Base-by-base conservation (phyloP, 768 basidiomycete species). In the Xerocomellus chrysenteron region DNA sequence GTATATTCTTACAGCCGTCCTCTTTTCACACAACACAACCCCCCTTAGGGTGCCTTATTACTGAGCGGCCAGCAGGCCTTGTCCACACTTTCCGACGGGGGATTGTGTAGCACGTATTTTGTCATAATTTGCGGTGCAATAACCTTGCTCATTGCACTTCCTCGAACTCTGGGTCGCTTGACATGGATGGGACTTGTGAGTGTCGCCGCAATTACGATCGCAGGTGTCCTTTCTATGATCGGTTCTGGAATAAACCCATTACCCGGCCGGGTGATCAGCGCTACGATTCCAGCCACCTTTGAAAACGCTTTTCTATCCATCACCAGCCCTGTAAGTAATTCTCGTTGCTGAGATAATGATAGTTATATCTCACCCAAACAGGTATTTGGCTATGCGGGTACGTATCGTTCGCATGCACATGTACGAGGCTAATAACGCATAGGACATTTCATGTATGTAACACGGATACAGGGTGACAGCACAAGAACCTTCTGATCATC, bases 41-140 rank as follows among this genome's bases (percentile, higher is more conserved):
- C 7, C 28, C 16, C 24, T 26, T 14, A 54, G 51, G 54, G 54
- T 41, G 16, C 54, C 21, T 12, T 26, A 19, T 21, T 83, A 12
- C 66, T 82, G 2, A 80, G 80, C 9, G 82, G 82, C 6, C 81
- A 83, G 59, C 79, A 78, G 63, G 81, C 82, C 14, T 65, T 83
- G 42, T 74, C 79, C 1, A 70, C 70, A 2, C 71, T 83, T 11
- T 82, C 80, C 4, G 68, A 82, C 63, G 70, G 80, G 21, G 76
- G 79, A 4, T 64, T 83, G 7, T 83, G 82, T 55, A 66, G 76
- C 14, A 76, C 78, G 40, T 72, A 74, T 30, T 68, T 80, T 5
- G 72, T 79, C 14, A 63, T 78, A 7, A 82, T 84, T 21, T 81
- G 82, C 61, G 66, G 79, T 7, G 68, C 65, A 16, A 11, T 57